Evolutionary conservation across 2,329 filamentous ascomycete genomes (phyloP), one percentile per base, ranked within the genome.

Genomic region (Beauveria brongniartii): DNA sequence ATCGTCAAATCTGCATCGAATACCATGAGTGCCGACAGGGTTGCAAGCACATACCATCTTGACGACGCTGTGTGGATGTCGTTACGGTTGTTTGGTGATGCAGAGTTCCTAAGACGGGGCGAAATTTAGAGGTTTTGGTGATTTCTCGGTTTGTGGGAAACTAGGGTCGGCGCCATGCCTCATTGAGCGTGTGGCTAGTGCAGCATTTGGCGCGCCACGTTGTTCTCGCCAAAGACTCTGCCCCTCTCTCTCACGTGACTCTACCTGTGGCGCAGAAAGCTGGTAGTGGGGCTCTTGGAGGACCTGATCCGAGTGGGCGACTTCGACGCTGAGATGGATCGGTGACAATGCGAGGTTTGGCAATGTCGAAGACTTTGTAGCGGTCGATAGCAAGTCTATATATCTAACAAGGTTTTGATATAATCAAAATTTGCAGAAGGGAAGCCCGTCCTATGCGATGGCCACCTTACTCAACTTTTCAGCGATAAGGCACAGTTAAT

Each of bases 61-160:
- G 77, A 74, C 77, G 76, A 76, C 74, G 71, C 69, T 75, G 70
- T 74, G 72, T 66, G 73, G 64, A 70, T 74, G 73, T 72, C 74
- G 74, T 76, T 69, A 66, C 67, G 71, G 72, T 71, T 72, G 70
- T 73, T 73, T 74, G 74, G 72, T 73, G 73, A 77, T 75, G 73
- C 69, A 68, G 73, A 73, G 71, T 72, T 73, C 69, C 70, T 63
- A 67, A 67, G 67, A 66, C 65, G 63, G 67, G 65, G 66, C 62
- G 68, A 72, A 75, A 74, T 76, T 76, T 70, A 69, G 69, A 70
- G 69, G 71, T 72, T 75, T 75, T 75, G 72, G 70, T 72, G 71
- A 73, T 74, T 75, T 76, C 73, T 74, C 69, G 71, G 69, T 75
- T 76, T 77, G 75, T 77, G 75, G 74, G 75, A 69, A 70, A 67